Evolutionary conservation across 352 stramenopile species (phyloP), one percentile per base, ranked within the genome.

Genomic region (Phytophthora kernoviae): DNA sequence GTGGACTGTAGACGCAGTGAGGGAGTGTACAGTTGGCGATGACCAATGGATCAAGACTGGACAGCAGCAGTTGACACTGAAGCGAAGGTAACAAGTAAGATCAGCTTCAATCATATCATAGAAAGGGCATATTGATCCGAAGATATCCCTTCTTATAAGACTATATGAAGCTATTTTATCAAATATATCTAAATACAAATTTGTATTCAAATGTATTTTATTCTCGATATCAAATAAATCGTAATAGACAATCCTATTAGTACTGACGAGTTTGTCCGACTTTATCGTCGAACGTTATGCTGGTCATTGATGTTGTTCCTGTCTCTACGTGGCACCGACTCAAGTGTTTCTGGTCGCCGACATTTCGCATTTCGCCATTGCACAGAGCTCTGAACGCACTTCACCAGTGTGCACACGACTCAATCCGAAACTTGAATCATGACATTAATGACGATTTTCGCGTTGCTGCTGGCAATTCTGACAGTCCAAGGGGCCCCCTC

Each of bases 281-380:
- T 43, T 11, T 9, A 11, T 2, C 21, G 12, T n/a, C n/a, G n/a
- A n/a, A n/a, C n/a, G n/a, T n/a, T n/a, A n/a, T n/a, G 44, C 40
- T 68, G 37, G 52, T 57, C 51, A 62, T 27, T 54, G 33, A 14
- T 8, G 1, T 47, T 45, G 22, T 37, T 54, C 30, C 43, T 60
- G 54, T 69, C 61, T 65, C 54, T 65, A 45, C 47, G 15, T 32
- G 26, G 17, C 52, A 21, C 53, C 39, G 27, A 46, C 5, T n/a
- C 54, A 36, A 57, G 44, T 36, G n/a, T 58, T 58, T 70, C 62
- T 66, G 57, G 26, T 70, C 57, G 49, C 32, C 39, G 46, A 22
- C 15, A 47, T 32, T 47, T 37, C 18, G 43, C 43, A 62, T 51
- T 66, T 66, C 43, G 3, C 26, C 47, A 49, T 30, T 61, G 33